Evolutionary conservation across 2,329 filamentous ascomycete genomes (phyloP), one percentile per base, ranked within the genome.

Genomic region (Talaromyces sp.): DNA sequence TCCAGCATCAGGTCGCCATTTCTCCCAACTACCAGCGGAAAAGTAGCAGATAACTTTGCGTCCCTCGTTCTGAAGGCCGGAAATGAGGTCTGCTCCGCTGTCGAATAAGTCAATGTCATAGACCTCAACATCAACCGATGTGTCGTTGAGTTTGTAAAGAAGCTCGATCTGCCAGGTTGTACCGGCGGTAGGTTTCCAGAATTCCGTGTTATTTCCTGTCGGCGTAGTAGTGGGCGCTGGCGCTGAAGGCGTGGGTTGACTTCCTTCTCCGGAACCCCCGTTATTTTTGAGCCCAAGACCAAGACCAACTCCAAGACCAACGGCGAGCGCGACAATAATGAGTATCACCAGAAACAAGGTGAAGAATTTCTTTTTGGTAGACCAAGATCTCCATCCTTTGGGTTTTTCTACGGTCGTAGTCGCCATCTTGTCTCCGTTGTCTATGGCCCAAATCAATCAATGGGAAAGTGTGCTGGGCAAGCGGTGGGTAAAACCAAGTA

Each of bases 1-100:
- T 31, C 68, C 69, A 19, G 80, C 78, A 68, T 91, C 88, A 0
- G 79, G 73, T 3, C 88, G 80, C 76, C 81, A 84, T 56, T 84
- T 70, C 72, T 91, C 88, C 66, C 82, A 89, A 8, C 84, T 87
- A 1, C 88, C 88, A 0, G 86, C 87, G 56, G 85, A 88, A 75
- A 91, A 91, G 74, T 91, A 91, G 77, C 88, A 91, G 61, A 91
- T 86, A 58, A 90, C 83, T 63, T 83, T 85, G 68, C 83, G 83
- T 9, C 80, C 82, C 29, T 78, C 67, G 3, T 65, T 64, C 48
- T 86, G 81, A 14, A 87, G 74, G 5, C 71, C 69, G 3, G 71
- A 62, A 56, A 87, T 82, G 1, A 74, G 79, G 7, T 73, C 68
- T 14, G 75, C 74, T 6, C 75, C 71, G 56, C 82, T 83, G 60